These are phyloP conservation scores for Fraxinus dipetala DNA, from an alignment of 305 asterid species.

Conservation along the genomic window DNA sequence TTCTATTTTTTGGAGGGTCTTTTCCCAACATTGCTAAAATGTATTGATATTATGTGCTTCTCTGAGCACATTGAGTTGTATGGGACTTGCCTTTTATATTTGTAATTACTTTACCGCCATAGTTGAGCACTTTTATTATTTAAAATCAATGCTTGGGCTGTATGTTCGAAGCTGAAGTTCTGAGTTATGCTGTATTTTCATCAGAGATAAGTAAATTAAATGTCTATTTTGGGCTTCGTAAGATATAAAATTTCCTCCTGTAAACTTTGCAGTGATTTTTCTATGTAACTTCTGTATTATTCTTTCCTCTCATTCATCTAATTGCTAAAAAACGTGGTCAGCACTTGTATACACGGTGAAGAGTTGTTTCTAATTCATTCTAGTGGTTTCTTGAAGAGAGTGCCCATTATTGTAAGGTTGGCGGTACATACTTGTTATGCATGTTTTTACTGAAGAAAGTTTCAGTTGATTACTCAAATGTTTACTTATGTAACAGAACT, in stretches of 20 bases:
- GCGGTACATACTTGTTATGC: not conserved
- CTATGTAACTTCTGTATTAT: not conserved
- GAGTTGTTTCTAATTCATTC: not conserved
- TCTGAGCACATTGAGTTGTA: constrained; percentile 4
- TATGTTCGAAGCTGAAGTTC: constrained; percentile 12
- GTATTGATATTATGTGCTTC: not conserved
- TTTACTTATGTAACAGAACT: not conserved
- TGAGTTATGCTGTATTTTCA: not conserved
- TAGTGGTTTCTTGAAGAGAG: constrained; percentile 10
- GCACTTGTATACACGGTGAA: not conserved
- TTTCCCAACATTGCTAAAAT: not conserved
- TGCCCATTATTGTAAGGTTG: not conserved
- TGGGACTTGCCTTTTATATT: constrained; percentile 3
- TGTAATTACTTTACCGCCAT: not conserved
- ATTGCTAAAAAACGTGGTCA: not conserved
- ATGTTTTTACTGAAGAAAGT: not conserved
- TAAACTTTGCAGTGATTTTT: not conserved
- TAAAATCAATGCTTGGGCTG: constrained; percentile 3
- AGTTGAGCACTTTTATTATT: not conserved
- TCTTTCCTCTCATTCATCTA: not conserved
- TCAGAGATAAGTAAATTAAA: not conserved
- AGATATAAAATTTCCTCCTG: not conserved
- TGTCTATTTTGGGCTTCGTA: not conserved
- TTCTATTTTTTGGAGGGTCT: not conserved
- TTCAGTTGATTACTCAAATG: not conserved